Evolutionary conservation across 2,329 filamentous ascomycete genomes (phyloP), one percentile per base, ranked within the genome.

Genomic region (Clarireedia sp.): DNA sequence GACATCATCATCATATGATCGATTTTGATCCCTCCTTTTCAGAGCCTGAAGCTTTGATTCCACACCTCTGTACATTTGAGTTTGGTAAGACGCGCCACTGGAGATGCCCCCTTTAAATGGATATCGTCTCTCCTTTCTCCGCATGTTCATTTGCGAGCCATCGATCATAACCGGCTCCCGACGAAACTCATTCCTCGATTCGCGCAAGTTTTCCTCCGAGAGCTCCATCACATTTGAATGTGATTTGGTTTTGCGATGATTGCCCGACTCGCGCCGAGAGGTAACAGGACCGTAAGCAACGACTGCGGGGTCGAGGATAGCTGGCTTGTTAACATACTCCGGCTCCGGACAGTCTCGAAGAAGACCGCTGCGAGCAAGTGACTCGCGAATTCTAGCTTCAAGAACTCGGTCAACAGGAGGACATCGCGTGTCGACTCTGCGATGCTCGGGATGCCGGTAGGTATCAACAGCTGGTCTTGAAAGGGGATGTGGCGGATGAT

Each of bases 231-330:
- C 21, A 48, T 33, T 21, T 16, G 37, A 54, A n/a, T 10, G 7
- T 29, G 46, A 33, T 36, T 48, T 44, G 23, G 33, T 33, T 54
- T 36, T 54, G 33, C 44, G 51, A 41, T 54, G 21, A 23, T 54
- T 8, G 0, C 46, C 40, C 26, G 33, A 12, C 9, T 26, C 44
- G 0, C 17, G 12, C 9, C 48, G 51, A 29, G 38, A 49, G 37
- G 54, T 17, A 44, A 33, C 29, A 38, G 37, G 37, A 38, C 17
- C 50, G 48, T 60, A 67, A 17, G 56, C 60, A 14, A 56, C 47
- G 16, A 62, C 24, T 21, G 66, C 64, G 54, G 68, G 62, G 46
- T 64, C 61, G 58, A 54, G 36, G 14, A 16, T 19, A 36, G 50
- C 48, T 17, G 52, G 47, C 16, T 17, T 50, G 16, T 17, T 50